Evolutionary conservation across 768 basidiomycete genomes (phyloP).

Genomic region (Amanita exitialis): DNA sequence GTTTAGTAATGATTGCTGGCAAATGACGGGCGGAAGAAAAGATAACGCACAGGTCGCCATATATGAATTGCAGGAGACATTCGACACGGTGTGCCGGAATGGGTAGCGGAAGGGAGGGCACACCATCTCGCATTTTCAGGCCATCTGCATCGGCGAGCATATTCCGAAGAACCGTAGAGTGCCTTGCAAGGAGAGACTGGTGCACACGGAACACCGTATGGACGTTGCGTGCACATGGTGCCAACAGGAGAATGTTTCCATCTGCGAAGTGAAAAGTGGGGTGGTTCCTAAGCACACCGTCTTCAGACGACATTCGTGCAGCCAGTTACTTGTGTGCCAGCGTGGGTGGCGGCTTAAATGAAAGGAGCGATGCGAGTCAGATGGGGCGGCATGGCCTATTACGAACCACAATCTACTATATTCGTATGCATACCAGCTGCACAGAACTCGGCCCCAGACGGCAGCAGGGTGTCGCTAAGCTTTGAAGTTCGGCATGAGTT

Average conservation of each 20-base stretch:
- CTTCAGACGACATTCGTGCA: background rate
- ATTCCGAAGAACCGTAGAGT: background rate
- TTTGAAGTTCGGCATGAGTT: slow-evolving; percentile 18
- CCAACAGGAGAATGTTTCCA: background rate
- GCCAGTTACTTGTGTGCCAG: too few species aligned
- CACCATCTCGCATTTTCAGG: background rate
- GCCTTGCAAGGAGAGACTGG: background rate
- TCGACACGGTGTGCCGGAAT: background rate
- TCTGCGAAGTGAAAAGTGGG: background rate
- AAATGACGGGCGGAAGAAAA: background rate
- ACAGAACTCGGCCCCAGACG: slow-evolving; percentile 7
- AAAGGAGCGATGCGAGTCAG: too few species aligned
- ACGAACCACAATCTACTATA: background rate
- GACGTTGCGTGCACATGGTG: background rate
- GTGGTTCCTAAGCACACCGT: background rate
- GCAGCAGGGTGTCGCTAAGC: slow-evolving; percentile 12
- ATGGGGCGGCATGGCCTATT: too few species aligned
- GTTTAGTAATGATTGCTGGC: background rate
- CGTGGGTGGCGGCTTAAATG: too few species aligned
- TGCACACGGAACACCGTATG: background rate
- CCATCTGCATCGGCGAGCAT: background rate
- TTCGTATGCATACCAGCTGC: slow-evolving; percentile 8
- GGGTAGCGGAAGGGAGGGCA: background rate
- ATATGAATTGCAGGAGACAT: background rate
- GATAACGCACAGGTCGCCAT: background rate